These are phyloP conservation scores for Sporothrix curviconia DNA, from an alignment of 2,329 filamentous ascomycete genomes.

Conservation along the genomic window DNA sequence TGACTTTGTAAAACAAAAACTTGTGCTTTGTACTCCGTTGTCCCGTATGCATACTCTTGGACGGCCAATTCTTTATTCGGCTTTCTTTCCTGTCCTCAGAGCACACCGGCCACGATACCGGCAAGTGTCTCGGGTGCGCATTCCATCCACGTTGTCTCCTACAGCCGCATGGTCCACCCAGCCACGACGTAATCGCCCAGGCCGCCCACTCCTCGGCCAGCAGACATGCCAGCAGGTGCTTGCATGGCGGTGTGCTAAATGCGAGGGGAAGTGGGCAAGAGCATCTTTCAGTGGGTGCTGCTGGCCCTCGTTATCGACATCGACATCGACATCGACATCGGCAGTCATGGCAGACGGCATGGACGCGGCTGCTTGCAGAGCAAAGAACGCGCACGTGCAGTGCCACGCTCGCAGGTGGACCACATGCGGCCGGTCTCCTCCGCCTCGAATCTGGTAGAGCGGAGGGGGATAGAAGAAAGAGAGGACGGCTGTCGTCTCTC, in stretches of 20 bases:
- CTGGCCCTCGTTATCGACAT: too few relatives aligned
- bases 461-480: background rate
- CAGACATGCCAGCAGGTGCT: constrained; percentile 81
- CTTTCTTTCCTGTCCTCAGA: too few relatives aligned
- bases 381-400: constrained; percentile 82
- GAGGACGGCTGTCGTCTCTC: constrained; percentile 20
- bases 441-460: constrained; percentile 23
- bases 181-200: constrained; percentile 53
- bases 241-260: constrained; percentile 53
- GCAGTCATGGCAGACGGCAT: background rate
- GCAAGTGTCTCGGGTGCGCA: constrained; percentile 56
- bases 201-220: constrained; percentile 59
- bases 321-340: too few relatives aligned
- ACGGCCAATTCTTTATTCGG: too few relatives aligned
- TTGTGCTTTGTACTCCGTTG: too few relatives aligned
- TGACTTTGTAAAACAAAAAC: background rate
- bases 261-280: background rate
- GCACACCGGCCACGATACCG: constrained; percentile 52
- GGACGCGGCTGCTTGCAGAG: constrained; percentile 41
- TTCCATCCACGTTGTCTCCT: background rate
- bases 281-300: constrained; percentile 2
- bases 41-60: too few relatives aligned
- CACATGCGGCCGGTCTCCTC: constrained; percentile 47
- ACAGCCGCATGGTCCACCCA: constrained; percentile 41
- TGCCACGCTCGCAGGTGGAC: constrained; percentile 74